Evolutionary conservation across 2,329 filamentous ascomycete genomes (phyloP), one percentile per base, ranked within the genome.

Genomic region (Diplodia sapinea): DNA sequence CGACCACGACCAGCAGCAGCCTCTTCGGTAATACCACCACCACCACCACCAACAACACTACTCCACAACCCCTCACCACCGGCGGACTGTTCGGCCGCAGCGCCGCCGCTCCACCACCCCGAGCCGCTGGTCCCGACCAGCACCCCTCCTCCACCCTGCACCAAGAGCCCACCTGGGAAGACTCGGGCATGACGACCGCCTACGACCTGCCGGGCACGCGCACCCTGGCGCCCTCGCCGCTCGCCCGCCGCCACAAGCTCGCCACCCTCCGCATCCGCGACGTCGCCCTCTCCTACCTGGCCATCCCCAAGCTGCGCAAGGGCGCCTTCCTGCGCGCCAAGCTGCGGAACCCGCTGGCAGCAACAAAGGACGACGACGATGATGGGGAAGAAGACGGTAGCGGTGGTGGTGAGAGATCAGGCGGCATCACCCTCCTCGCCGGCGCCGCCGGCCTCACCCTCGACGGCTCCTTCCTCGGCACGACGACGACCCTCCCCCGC

Each of bases 401-500:
- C 31, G 31, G 31, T 2, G 31, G 31, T 8, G 31, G 31, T 31
- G 31, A 23, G 23, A 33, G 1, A 33, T 1, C 33, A 36, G 68
- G 68, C 69, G 80, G 88, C 52, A 85, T 55, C 23, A 31, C 86
- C 0, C 79, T 90, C 7, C 82, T 88, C 23, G 79, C 80, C 61
- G 87, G 87, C 4, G 81, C 81, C 1, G 82, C 82, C 0, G 86
- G 87, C 5, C 79, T 90, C 8, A 89, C 86, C 0, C 82, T 90
- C n/a, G 88, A 90, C 73, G 86, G 86, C 3, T 82, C 82, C 9
- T 90, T 89, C 76, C 79, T 90, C 66, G 87, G 88, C 3, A 85
- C 85, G 23, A 26, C 66, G 82, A 3, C 84, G 1, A 79, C 74
- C 0, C 78, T 89, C 40, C 85, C 87, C 1, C 82, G 83, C 36